A percentile compares a stretch with the other conserved stretches of the same genome.
Conservation (phyloP, 768 basidiomycete species). For the Lactarius vividus region DNA sequence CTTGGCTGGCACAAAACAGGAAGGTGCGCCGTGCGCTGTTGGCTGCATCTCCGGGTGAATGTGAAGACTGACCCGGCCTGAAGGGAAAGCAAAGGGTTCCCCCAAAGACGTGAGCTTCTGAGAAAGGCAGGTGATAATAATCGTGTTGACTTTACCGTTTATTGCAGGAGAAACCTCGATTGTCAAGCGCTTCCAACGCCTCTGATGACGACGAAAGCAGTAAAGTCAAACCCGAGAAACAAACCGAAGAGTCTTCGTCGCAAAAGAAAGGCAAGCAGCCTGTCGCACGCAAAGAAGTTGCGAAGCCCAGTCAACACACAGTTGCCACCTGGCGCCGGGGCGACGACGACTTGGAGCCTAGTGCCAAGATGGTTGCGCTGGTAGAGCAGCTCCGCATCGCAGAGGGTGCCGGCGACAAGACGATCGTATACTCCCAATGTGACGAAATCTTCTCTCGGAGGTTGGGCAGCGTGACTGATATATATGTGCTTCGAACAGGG, state of each 20-base stretch:
- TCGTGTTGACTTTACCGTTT: not conserved
- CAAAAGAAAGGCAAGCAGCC: constrained; percentile 31
- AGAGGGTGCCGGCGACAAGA: constrained; percentile 62
- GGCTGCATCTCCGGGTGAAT: not conserved
- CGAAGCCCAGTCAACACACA: constrained; percentile 29
- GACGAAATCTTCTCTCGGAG: constrained; percentile 24
- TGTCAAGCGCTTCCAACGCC: not conserved
- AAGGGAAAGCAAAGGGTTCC: not conserved
- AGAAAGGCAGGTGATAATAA: not conserved
- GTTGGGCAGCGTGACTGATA: not conserved
- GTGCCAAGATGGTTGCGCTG: constrained; percentile 64
- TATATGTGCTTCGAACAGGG: constrained; percentile 42
- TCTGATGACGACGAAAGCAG: constrained; percentile 7
- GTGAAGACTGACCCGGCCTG: not conserved
- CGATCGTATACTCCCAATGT: constrained; percentile 72
- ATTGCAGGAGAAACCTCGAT: constrained; percentile 10
- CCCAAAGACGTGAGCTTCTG: constrained; percentile 6
- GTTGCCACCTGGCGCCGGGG: constrained; percentile 57
- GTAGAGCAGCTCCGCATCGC: constrained; percentile 56
- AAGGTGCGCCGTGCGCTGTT: not conserved
- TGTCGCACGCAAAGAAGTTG: constrained; percentile 28
- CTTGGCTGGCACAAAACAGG: constrained; percentile 29
- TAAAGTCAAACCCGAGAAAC: not conserved
- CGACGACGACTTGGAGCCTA: constrained; percentile 61
- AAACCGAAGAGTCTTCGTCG: not conserved